These are phyloP conservation scores for Globisporangium okanoganense DNA, from an alignment of 352 stramenopile genomes.

Conservation along the genomic window DNA sequence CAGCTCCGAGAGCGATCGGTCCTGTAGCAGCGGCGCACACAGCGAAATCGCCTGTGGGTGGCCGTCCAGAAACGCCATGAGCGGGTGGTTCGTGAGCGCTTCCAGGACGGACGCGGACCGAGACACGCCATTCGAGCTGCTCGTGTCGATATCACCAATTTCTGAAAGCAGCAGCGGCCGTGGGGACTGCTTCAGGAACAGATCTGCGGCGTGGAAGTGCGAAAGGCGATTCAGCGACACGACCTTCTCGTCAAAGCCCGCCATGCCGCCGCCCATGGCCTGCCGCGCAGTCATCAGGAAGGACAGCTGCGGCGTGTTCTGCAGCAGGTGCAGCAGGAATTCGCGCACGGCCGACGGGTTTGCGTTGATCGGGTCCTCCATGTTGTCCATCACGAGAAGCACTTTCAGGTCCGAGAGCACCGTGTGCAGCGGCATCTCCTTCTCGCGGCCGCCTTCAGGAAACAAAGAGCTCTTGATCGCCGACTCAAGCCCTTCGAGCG, in stretches of 20 bases:
- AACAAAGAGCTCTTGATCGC: conserved; percentile 68
- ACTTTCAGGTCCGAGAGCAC: conserved; percentile 50
- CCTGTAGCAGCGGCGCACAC: conserved; percentile 67
- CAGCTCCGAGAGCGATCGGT: conserved; percentile 68
- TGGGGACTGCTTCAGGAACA: conserved; percentile 78
- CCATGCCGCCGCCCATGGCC: conserved; percentile 64
- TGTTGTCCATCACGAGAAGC: conserved; percentile 78
- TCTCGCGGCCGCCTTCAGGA: conserved; percentile 54
- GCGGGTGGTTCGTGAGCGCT: conserved; percentile 53
- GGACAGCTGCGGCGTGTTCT: conserved; percentile 50
- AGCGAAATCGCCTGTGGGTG: conserved; percentile 80
- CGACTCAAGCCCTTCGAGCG: conserved; percentile 67
- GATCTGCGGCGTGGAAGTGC: conserved; percentile 60
- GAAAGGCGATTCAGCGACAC: conserved; percentile 71
- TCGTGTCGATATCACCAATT: conserved; percentile 48
- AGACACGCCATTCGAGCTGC: conserved; percentile 16
- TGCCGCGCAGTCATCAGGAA: conserved; percentile 75
- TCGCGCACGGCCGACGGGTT: conserved; percentile 50
- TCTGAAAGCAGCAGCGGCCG: conserved; percentile 62
- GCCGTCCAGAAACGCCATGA: conserved; percentile 79
- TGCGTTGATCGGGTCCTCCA: conserved; percentile 76
- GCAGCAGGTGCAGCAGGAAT: conserved; percentile 62
- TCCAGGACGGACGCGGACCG: conserved; percentile 48
- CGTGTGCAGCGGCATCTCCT: conserved; percentile 59
- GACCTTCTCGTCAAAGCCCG: conserved; percentile 79